Evolutionary conservation across 2,329 filamentous ascomycete species (phyloP), one percentile per base, ranked within the genome.

Genomic region (Paraphaeosphaeria sporulosa): DNA sequence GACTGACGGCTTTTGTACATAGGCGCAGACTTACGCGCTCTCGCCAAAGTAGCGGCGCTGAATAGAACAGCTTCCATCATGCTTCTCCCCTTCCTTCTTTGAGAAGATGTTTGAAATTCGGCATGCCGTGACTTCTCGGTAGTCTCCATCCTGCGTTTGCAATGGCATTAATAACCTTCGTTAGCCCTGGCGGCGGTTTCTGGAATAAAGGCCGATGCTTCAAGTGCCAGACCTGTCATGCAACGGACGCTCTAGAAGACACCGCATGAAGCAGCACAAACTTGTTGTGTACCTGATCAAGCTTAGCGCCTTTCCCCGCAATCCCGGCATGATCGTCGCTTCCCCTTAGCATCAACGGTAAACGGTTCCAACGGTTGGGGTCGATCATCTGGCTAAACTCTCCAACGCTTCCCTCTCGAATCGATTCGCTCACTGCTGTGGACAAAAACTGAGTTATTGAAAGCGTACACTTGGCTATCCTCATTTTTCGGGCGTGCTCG

Each of bases 1-100:
- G 56, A 55, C 52, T 46, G 47, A 38, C 52, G 44, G 42, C 51
- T 55, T 27, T 48, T 76, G 74, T 76, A 76, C 57, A 76, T 75
- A 76, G 64, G 59, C 61, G 62, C 55, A 52, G 58, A 61, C 60
- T 58, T 55, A 60, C 59, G 60, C 64, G 65, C 60, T 68, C 60
- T 68, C 56, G 38, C 57, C 49, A 55, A 55, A 64, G 55, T 53
- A 62, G 48, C 50, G 60, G 50, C 55, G 49, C 55, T 56, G 59
- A 55, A 55, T 52, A 50, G 38, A 21, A 54, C 21, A 38, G 15
- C 21, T 34, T 60, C 49, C 50, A 27, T 30, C 47, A 55, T 8
- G 36, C 38, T 52, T 27, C 30, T 12, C 34, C 27, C 48, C 19
- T 23, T 36, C 48, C 19, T 21, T 27, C 17, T 21, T 36, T 27